Conservation (phyloP, 2,329 filamentous ascomycete genomes). For the Alternaria novae-zelandiae region DNA sequence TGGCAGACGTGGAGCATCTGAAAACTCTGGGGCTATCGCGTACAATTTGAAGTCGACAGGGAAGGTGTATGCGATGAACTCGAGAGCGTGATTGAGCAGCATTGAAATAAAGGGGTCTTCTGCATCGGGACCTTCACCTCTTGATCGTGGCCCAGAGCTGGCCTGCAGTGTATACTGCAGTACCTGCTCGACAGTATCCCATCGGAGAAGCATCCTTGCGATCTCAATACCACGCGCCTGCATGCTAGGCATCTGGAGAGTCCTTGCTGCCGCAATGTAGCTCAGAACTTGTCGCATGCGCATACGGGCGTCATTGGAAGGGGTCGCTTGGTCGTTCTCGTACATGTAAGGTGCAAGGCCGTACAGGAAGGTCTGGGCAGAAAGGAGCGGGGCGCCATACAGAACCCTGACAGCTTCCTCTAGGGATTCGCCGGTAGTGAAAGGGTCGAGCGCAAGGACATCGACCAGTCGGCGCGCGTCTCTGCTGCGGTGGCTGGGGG, state of each 20-base stretch:
- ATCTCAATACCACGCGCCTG: conserved; percentile 65
- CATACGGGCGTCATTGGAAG: conserved; percentile 38
- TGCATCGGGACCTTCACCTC: conserved; percentile 19
- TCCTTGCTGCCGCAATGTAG: conserved; percentile 68
- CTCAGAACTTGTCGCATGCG: conserved; percentile 56
- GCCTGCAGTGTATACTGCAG: conserved; percentile 65
- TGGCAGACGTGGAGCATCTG: conserved; percentile 58
- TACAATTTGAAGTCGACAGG: conserved; percentile 67
- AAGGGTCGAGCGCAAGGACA: conserved; percentile 35
- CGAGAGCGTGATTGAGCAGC: conserved; percentile 63
- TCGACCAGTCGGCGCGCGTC: conserved; percentile 35
- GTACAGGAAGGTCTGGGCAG: conserved; percentile 34
- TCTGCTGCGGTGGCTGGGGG: conserved; percentile 27
- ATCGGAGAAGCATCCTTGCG: conserved; percentile 64
- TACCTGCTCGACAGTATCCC: conserved; percentile 67
- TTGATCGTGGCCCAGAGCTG: conserved; percentile 14
- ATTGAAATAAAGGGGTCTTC: conserved; percentile 63
- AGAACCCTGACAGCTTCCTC: conserved; percentile 46
- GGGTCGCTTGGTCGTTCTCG: conserved; percentile 27
- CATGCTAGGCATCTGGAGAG: conserved; percentile 63
- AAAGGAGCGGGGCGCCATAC: conserved; percentile 45
- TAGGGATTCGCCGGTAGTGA: conserved; percentile 38
- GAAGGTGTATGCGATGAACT: conserved; percentile 67
- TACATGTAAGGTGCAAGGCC: conserved; percentile 37
- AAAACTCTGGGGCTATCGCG: conserved; percentile 53